Conservation (phyloP, 768 basidiomycete species). For the Trametes gibbosa region DNA sequence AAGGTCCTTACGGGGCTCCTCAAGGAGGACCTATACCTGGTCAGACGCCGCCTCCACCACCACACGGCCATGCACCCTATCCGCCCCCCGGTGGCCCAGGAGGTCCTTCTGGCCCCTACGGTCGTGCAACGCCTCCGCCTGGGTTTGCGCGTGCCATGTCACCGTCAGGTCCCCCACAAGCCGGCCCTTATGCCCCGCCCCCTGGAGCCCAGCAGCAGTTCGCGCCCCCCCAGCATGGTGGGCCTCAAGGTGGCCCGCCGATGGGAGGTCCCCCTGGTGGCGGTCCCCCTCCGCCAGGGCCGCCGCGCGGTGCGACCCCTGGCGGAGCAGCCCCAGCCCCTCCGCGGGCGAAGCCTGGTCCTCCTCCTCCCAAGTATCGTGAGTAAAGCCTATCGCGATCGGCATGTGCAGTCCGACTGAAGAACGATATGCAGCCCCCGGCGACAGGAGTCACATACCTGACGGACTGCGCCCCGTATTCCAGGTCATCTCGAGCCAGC, state of each 20-base stretch:
- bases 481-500: slow-evolving; percentile 58
- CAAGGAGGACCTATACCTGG: slow-evolving; percentile 42
- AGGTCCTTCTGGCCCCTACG: slow-evolving; percentile 35
- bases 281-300: slow-evolving; percentile 30
- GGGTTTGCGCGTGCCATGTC: slow-evolving; percentile 30
- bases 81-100: slow-evolving; percentile 38
- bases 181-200: slow-evolving; percentile 26
- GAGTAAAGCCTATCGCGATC: slow-evolving; percentile 23
- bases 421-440: slow-evolving; percentile 55
- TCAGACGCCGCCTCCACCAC: slow-evolving; percentile 34
- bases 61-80: slow-evolving; percentile 19
- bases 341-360: slow-evolving; percentile 36
- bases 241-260: slow-evolving; percentile 7
- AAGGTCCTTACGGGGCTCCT: slow-evolving; percentile 50
- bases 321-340: slow-evolving; percentile 27
- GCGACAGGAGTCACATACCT: slow-evolving; percentile 92
- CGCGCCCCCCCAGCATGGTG: slow-evolving; percentile 3
- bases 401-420: slow-evolving; percentile 7
- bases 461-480: slow-evolving; percentile 63
- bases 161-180: slow-evolving; percentile 30
- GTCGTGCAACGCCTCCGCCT: slow-evolving; percentile 43
- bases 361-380: slow-evolving; percentile 59
- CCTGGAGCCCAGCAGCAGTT: slow-evolving; percentile 16
- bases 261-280: slow-evolving; percentile 18
- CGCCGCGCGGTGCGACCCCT: slow-evolving; percentile 23